Conservation (phyloP, 2,329 filamentous ascomycete species). For the Sclerotinia borealis region DNA sequence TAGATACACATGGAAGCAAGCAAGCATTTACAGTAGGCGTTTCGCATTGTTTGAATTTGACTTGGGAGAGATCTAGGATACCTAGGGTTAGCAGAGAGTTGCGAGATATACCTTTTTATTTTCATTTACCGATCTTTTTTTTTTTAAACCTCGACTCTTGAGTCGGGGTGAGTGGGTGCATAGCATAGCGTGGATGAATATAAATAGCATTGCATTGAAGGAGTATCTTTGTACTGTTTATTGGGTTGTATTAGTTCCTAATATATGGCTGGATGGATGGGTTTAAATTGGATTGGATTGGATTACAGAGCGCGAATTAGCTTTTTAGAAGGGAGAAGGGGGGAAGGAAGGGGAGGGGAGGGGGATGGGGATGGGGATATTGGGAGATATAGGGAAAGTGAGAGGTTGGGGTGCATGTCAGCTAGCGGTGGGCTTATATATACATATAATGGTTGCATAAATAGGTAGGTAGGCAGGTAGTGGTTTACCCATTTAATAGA, state of each 20-base stretch:
- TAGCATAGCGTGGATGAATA: conserved; percentile 2
- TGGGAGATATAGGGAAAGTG: not conserved
- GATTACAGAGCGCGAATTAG: not conserved
- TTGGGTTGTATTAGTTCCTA: not conserved
- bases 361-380: not conserved
- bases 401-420: not conserved
- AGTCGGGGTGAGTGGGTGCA: not conserved
- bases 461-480: not conserved
- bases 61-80: not conserved
- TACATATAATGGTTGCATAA: not conserved
- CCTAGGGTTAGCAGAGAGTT: not conserved
- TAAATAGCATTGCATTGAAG: not conserved
- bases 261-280: too few species aligned
- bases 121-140: not conserved
- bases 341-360: not conserved
- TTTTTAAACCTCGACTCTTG: not conserved
- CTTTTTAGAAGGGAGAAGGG: not conserved
- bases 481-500: not conserved
- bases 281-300: not conserved
- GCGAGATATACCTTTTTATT: not conserved
- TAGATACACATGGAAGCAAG: conserved; percentile 2
- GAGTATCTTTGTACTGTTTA: not conserved
- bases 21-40: conserved; percentile 2
- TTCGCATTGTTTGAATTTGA: not conserved
- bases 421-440: not conserved